phyloP scores from a whole-genome alignment of 805 yeast species.

The Saccharomycopsis vini region DNA sequence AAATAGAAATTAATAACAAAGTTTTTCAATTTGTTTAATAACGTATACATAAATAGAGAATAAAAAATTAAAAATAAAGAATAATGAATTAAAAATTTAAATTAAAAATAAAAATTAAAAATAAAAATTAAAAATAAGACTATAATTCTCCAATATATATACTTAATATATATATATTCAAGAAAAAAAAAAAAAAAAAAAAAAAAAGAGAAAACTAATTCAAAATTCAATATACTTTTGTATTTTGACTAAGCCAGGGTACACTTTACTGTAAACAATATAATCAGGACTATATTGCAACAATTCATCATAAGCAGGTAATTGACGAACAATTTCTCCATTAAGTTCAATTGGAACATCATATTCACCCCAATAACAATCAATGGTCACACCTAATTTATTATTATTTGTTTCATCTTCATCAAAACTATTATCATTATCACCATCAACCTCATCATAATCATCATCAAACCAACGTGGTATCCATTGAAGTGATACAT shows the following conservation, averaged over 20 bases:
- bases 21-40: too few species aligned
- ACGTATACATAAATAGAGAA: too few species aligned
- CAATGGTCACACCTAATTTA: constrained; percentile 46
- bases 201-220: too few species aligned
- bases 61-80: too few species aligned
- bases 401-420: constrained; percentile 22
- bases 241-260: constrained; percentile 61
- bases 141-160: too few species aligned
- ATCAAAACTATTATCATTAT: constrained; percentile 31
- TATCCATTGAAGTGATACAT: constrained; percentile 66
- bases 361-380: constrained; percentile 76
- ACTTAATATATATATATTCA: too few species aligned
- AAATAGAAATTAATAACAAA: too few species aligned
- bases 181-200: too few species aligned
- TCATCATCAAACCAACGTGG: constrained; percentile 44
- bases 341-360: constrained; percentile 33
- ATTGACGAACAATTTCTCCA: constrained; percentile 31
- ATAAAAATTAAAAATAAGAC: too few species aligned
- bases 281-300: constrained; percentile 57
- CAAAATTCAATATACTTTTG: too few species aligned
- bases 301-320: constrained; percentile 70
- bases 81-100: too few species aligned
- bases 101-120: too few species aligned
- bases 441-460: constrained; percentile 27
- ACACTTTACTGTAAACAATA: constrained; percentile 55